Evolutionary conservation across 2,329 filamentous ascomycete genomes (phyloP).

Genomic region (Alternaria metachromatica): DNA sequence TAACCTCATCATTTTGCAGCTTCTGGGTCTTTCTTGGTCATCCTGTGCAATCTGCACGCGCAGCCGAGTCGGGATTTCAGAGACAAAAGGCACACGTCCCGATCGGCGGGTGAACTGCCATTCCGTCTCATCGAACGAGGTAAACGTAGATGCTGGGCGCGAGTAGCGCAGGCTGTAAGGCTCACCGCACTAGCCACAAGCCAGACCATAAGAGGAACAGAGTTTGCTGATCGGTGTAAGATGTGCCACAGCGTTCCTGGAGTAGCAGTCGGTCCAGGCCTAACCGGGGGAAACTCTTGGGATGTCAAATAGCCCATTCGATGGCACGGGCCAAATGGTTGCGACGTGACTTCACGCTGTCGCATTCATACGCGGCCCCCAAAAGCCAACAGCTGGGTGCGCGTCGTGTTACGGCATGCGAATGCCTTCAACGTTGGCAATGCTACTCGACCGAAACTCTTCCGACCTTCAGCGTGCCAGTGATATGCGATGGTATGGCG

Average conservation of each 20-base stretch:
- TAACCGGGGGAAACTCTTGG: neutral
- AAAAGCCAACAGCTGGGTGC: neutral
- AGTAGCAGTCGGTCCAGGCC: neutral
- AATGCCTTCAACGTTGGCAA: neutral
- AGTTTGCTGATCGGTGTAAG: neutral
- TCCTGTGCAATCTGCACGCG: neutral
- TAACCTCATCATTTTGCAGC: neutral
- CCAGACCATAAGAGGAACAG: neutral
- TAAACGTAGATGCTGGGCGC: neutral
- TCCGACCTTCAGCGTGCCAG: neutral
- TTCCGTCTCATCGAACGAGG: neutral
- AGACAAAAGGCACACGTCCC: neutral
- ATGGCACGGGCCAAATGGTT: neutral
- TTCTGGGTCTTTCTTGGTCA: neutral
- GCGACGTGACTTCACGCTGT: neutral
- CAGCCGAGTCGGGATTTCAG: neutral
- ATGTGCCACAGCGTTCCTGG: neutral
- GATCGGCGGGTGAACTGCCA: neutral
- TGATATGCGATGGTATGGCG: neutral
- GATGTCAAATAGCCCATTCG: neutral
- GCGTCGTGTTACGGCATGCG: neutral
- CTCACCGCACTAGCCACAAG: constrained; percentile 1
- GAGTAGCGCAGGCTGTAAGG: neutral
- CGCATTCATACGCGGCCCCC: neutral
- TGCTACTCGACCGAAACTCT: neutral